Evolutionary conservation across 805 yeast species (phyloP).

Genomic region (Yamadazyma olivae): DNA sequence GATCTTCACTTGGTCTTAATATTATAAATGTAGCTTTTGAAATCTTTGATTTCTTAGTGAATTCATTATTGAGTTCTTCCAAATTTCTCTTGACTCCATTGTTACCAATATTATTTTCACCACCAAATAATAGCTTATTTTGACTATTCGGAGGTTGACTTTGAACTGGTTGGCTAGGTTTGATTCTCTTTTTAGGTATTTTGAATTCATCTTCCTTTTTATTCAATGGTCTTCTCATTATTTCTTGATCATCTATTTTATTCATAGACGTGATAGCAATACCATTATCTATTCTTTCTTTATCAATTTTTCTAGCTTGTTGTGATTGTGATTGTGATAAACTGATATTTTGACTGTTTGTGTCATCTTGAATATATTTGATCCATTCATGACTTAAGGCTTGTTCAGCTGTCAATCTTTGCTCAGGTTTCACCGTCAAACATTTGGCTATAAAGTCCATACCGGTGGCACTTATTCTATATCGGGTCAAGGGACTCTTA

Average conservation of each 20-base stretch:
- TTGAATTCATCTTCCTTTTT: constrained; percentile 35
- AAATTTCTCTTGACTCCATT: constrained; percentile 2
- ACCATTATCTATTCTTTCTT: constrained; percentile 20
- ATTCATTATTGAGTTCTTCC: neutral
- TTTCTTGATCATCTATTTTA: constrained; percentile 37
- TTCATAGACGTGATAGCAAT: constrained; percentile 33
- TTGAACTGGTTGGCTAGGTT: constrained; percentile 33
- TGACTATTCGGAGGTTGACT: neutral
- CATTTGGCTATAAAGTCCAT: constrained; percentile 67
- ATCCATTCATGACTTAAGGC: constrained; percentile 88
- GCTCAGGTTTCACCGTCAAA: constrained; percentile 71
- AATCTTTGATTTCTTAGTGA: neutral
- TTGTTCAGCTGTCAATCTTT: constrained; percentile 68
- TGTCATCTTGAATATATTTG: constrained; percentile 20
- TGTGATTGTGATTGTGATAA: constrained; percentile 71
- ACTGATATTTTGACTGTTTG: constrained; percentile 40
- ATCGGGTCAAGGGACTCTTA: constrained; percentile 66
- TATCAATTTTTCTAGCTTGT: constrained; percentile 47
- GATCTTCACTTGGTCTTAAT: constrained; percentile 48
- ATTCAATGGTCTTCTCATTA: constrained; percentile 40
- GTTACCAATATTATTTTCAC: neutral
- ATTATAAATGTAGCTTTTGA: constrained; percentile 49
- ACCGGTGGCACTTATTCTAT: constrained; percentile 65
- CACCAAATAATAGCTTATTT: no score
- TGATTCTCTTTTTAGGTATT: constrained; percentile 41